Evolutionary conservation across 176 grass and related monocot genomes (phyloP).

Genomic region (Eragrostis nindensis): DNA sequence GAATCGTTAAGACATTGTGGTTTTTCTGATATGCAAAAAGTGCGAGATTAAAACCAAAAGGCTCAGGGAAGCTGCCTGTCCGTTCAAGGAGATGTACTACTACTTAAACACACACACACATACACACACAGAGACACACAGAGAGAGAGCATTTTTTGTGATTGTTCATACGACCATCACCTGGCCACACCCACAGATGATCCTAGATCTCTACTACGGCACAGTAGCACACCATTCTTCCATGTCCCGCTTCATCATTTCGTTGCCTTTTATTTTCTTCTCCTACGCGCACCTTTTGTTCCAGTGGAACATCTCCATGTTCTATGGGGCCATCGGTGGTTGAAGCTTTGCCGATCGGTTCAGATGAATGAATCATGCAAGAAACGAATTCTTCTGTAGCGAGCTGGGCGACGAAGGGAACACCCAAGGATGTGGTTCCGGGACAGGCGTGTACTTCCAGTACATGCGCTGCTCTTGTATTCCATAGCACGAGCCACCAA

Average conservation of each 20-base stretch:
- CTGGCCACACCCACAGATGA: background rate
- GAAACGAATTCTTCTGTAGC: background rate
- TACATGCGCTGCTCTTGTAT: slow-evolving; percentile 1
- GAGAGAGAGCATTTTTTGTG: no score
- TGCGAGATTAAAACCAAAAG: background rate
- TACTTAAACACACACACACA: no score
- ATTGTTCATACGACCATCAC: background rate
- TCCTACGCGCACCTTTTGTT: background rate
- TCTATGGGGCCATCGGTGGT: slow-evolving; percentile 45
- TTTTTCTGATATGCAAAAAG: no score
- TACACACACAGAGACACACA: no score
- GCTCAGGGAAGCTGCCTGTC: background rate
- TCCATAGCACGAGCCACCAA: slow-evolving; percentile 7
- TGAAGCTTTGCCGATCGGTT: slow-evolving; percentile 23
- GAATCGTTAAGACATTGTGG: no score
- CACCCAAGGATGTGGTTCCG: slow-evolving; percentile 10
- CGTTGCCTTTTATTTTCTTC: background rate
- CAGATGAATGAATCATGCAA: slow-evolving; percentile 37
- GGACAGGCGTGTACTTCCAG: slow-evolving; percentile 18
- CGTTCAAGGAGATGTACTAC: background rate
- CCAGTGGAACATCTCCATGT: slow-evolving; percentile 39
- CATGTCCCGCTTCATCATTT: slow-evolving; percentile 19
- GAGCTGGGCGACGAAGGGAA: slow-evolving; percentile 8
- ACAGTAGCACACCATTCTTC: slow-evolving; percentile 23
- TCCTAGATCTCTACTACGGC: slow-evolving; percentile 21